Evolutionary conservation across 1,139 yeast genomes (phyloP), one percentile per base, ranked within the genome.

Genomic region (Meyerozyma smithsonii): DNA sequence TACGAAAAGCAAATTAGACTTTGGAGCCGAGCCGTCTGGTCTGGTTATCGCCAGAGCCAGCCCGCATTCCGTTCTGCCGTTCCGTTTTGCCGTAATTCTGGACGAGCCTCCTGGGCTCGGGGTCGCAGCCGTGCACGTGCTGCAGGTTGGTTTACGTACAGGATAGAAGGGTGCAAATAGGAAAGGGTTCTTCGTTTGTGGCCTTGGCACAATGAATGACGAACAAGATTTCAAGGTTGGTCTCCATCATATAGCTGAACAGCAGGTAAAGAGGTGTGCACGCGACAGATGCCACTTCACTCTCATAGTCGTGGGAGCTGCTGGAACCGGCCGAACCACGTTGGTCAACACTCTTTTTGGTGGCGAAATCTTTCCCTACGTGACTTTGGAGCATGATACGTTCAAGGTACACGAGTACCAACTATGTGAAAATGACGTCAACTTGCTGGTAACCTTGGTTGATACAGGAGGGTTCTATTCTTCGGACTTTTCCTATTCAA

Each of bases 391-490:
- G 14, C 21, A 30, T 8, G 34, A 8, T 3, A 17, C 10, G 4
- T 30, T 30, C 5, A 16, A 17, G 11, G 12, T 8, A 11, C 16
- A 30, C 5, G 21, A 18, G 21, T 30, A 17, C 21, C 21, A 11
- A 17, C 12, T 30, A 3, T 11, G 12, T 15, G 59, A 53, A 30
- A 41, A 50, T 5, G 49, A 44, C 8, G 48, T 53, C 36, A 42
- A 38, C 32, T 42, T 56, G 37, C 36, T 43, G 7, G 45, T 55
- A 36, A 51, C 57, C 46, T 68, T 60, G 32, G 59, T 74, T 30
- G 73, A 68, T 39, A 61, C 70, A 32, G 72, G 77, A 1, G 78
- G 77, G 1, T 70, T 71, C 16, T 26, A 16, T 19, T 11, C 34
- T 5, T 21, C 35, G 19, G 19, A 28, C 8, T 36, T 28, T 15